A percentile compares a stretch with the other conserved stretches of the same genome.
Conservation (phyloP, 2,329 filamentous ascomycete species). For the Falciphora oryzae region DNA sequence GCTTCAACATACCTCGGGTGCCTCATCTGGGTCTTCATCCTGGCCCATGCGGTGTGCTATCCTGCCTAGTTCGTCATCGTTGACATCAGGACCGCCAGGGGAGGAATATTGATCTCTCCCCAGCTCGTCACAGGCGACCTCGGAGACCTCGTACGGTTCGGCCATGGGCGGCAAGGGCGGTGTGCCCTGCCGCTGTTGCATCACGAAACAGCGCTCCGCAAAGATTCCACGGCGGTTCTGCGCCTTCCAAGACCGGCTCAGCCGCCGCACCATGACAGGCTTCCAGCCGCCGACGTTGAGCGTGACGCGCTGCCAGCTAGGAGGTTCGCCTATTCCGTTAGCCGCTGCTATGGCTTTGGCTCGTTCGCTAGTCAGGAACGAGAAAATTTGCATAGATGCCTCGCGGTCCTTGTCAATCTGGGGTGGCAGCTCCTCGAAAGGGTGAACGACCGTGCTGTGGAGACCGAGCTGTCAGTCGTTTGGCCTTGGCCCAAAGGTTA, state of each 20-base stretch:
- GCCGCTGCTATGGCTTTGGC: constrained; percentile 2
- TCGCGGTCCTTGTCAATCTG: constrained; percentile 32
- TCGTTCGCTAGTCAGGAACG: constrained; percentile 26
- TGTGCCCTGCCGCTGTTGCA: constrained; percentile 22
- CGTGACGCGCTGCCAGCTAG: constrained; percentile 33
- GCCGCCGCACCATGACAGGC: constrained; percentile 36
- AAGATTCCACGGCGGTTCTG: constrained; percentile 36
- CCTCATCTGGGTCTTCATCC: no score
- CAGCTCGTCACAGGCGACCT: constrained; percentile 1
- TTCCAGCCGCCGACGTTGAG: constrained; percentile 44
- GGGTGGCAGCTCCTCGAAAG: constrained; percentile 23
- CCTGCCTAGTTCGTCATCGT: no score
- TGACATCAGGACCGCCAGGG: no score
- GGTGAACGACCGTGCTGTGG: constrained; percentile 28
- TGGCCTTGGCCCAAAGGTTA: no score
- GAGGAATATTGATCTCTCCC: neutral
- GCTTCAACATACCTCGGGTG: no score
- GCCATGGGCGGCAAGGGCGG: constrained; percentile 2
- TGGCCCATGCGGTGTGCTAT: no score
- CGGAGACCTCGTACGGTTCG: neutral
- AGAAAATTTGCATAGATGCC: constrained; percentile 28
- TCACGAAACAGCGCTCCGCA: constrained; percentile 41
- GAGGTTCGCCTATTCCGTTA: neutral
- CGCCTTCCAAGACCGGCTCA: constrained; percentile 34
- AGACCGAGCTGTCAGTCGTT: neutral